These are phyloP conservation scores for Blastomyces emzantsi DNA, from an alignment of 2,329 filamentous ascomycete species.

Conservation along the genomic window DNA sequence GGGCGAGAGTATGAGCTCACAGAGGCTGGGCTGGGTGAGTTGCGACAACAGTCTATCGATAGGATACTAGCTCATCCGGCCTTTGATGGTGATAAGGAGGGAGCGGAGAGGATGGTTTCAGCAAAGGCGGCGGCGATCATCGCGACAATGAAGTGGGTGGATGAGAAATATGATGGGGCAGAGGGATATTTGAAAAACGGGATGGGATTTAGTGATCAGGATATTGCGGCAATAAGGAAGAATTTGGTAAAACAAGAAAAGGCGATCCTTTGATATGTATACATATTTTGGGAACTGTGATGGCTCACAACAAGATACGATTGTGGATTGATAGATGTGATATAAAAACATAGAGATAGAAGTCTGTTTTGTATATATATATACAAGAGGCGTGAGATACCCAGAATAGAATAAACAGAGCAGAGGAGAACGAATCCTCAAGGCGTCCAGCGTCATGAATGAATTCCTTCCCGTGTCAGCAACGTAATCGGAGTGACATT, in stretches of 20 bases:
- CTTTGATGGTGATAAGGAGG: conserved; percentile 39
- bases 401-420: conserved; percentile 4
- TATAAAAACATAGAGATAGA: conserved; percentile 6
- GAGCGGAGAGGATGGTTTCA: conserved; percentile 38
- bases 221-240: conserved; percentile 42
- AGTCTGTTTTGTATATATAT: conserved; percentile 5
- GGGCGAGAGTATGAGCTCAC: conserved; percentile 20
- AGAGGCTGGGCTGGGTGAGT: conserved; percentile 30
- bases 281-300: not conserved
- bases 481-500: conserved; percentile 17
- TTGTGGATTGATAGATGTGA: not conserved
- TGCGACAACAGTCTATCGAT: conserved; percentile 45
- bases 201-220: conserved; percentile 49
- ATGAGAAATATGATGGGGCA: conserved; percentile 52
- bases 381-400: conserved; percentile 2
- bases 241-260: conserved; percentile 40
- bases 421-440: not conserved
- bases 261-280: conserved; percentile 11
- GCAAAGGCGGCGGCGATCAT: conserved; percentile 45
- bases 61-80: conserved; percentile 42
- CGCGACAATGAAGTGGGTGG: conserved; percentile 46
- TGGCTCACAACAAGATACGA: not conserved
- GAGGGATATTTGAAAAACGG: conserved; percentile 54
- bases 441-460: not conserved
- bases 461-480: not conserved